Percentiles rank a stretch among this genome's conserved stretches.
phyloP scores from a whole-genome alignment of 179 eudicot genomes.

The Actinidia chinensis region DNA sequence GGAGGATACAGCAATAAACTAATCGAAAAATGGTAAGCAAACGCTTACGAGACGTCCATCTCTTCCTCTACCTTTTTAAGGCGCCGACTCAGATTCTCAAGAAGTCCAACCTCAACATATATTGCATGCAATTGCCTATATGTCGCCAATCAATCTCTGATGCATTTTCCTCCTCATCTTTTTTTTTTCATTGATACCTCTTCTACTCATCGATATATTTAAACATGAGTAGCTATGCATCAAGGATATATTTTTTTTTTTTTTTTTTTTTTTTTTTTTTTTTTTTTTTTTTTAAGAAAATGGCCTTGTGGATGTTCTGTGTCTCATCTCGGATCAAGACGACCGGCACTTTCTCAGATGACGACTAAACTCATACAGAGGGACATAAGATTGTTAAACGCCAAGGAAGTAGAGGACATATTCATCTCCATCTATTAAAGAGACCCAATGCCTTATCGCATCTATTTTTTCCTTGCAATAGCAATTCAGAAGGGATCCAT shows the following conservation, averaged over 20 bases:
- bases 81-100: slow-evolving; percentile 44
- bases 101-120: slow-evolving; percentile 41
- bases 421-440: slow-evolving; percentile 57
- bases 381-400: slow-evolving; percentile 60
- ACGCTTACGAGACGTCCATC: slow-evolving; percentile 27
- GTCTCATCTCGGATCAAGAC: slow-evolving; percentile 58
- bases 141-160: slow-evolving; percentile 40
- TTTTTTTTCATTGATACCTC: slow-evolving; percentile 49
- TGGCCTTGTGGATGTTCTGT: slow-evolving; percentile 34
- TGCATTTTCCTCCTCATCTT: slow-evolving; percentile 31
- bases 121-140: slow-evolving; percentile 48
- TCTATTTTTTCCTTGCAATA: slow-evolving; percentile 53
- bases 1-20: slow-evolving; percentile 45
- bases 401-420: slow-evolving; percentile 27
- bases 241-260: too few relatives aligned
- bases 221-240: slow-evolving; percentile 42
- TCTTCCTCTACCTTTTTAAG: slow-evolving; percentile 43
- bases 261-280: too few relatives aligned
- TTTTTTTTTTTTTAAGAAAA: slow-evolving; percentile 39
- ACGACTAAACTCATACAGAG: slow-evolving; percentile 44
- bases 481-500: slow-evolving; percentile 70
- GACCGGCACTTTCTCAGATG: slow-evolving; percentile 66
- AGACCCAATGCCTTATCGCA: slow-evolving; percentile 58
- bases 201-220: slow-evolving; percentile 51
- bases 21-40: slow-evolving; percentile 47